Evolutionary conservation across 106 monocot species (phyloP), one percentile per base, ranked within the genome.

Genomic region (Platanthera zijinensis): DNA sequence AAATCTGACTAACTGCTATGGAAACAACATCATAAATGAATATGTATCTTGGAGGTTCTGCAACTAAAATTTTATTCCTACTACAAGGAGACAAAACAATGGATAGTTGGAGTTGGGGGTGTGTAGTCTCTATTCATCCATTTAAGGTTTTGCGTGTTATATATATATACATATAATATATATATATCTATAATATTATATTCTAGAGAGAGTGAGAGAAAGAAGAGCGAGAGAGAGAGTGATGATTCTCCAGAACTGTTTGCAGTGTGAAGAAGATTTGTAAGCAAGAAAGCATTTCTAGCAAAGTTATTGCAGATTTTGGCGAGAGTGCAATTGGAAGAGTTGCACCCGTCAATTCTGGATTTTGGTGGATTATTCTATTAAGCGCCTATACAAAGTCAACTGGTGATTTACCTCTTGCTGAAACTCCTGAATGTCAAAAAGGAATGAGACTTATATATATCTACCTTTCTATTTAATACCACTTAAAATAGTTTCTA

Each of bases 351-450:
- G 91, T 94, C 17, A 91, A 94, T 82, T 94, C 91, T 77, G 94
- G 94, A 25, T 94, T 94, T 50, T 94, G 94, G 94, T 94, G 94
- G 94, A 94, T 94, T n/a, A 86, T 94, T 74, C 82, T 94, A 46
- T 85, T 94, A 13, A 79, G 91, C 19, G 89, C 94, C 10, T 94
- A 94, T 66, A 94, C 94, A 51, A 94, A 91, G 74, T 91, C 91
- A 8, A 94, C 94, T 11, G 94, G 94, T 17, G 94, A 94, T 80
- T 57, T 79, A 66, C 57, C 86, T 11, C 54, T 94, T 63, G 84
- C 94, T 6, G 94, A 94, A 71, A 85, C 82, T 10, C 83, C 87
- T n/a, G 86, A 91, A 67, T 94, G 88, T 51, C 94, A 94, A 76
- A 87, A 82, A 52, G 90, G 94, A 28, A 94, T 94, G 81, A 77